Conservation (phyloP, 768 basidiomycete species). For the Gelatoporia subvermispora region DNA sequence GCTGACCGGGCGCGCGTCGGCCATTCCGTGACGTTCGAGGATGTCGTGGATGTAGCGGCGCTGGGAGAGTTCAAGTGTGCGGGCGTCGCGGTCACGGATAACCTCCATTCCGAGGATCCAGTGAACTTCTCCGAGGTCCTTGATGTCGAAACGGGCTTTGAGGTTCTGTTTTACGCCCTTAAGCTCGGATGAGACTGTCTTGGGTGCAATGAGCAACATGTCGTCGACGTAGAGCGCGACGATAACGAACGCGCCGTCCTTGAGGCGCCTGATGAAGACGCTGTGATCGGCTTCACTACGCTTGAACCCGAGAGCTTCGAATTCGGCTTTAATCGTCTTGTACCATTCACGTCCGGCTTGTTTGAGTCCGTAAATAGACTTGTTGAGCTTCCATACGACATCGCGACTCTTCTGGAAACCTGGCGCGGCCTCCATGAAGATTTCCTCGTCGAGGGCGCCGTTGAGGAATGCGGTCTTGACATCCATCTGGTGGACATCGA, state of each 20-base stretch:
- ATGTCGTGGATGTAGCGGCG: neutral
- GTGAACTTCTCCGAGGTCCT: neutral
- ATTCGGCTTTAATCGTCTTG: neutral
- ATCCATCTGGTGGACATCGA: constrained; percentile 29
- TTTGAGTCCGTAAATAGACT: constrained; percentile 7
- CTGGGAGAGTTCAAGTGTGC: neutral
- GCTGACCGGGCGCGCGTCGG: neutral
- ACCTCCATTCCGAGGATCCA: neutral
- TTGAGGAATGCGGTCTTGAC: constrained; percentile 29
- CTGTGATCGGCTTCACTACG: constrained; percentile 8
- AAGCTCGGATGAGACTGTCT: too few relatives aligned
- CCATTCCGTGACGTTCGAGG: neutral
- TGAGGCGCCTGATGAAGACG: constrained; percentile 5
- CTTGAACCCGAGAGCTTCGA: neutral
- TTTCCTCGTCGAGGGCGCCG: constrained; percentile 12
- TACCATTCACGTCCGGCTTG: constrained; percentile 8
- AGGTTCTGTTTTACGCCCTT: neutral
- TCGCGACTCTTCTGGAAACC: neutral
- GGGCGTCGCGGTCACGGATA: neutral
- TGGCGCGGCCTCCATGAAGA: constrained; percentile 15
- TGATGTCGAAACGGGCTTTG: neutral
- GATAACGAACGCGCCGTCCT: neutral
- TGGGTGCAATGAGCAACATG: neutral
- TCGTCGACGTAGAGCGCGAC: too few relatives aligned
- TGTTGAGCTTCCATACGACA: neutral